These are phyloP conservation scores for Kandelia obovata DNA, from an alignment of 345 rosid species.

Conservation along the genomic window DNA sequence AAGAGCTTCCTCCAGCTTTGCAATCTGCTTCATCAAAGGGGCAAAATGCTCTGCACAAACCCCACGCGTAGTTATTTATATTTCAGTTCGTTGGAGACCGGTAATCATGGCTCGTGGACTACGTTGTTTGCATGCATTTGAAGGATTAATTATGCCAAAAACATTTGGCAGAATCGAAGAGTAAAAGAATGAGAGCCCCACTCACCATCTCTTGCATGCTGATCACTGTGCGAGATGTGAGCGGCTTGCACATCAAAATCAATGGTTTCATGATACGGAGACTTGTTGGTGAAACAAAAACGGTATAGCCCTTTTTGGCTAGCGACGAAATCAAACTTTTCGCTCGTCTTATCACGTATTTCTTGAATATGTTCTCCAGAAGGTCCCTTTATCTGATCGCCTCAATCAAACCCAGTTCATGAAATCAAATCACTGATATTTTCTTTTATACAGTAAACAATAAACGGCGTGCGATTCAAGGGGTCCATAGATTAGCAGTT, in stretches of 20 bases:
- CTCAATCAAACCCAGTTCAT: neutral
- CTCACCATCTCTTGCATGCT: constrained; percentile 26
- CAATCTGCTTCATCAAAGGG: constrained; percentile 17
- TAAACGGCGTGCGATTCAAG: no score
- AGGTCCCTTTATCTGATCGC: constrained; percentile 20
- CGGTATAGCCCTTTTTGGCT: constrained; percentile 15
- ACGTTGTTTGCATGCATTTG: neutral
- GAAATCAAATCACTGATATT: no score
- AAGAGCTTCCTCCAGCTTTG: constrained; percentile 20
- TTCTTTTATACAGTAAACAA: no score
- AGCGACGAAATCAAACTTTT: constrained; percentile 19
- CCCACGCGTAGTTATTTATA: neutral
- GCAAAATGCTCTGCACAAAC: constrained; percentile 15
- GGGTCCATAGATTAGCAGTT: no score
- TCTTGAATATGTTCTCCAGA: constrained; percentile 15
- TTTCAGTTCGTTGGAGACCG: neutral
- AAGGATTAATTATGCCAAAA: neutral
- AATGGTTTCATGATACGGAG: constrained; percentile 17
- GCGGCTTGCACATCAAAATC: constrained; percentile 20
- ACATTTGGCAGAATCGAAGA: no score
- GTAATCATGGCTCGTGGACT: no score
- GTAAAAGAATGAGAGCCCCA: neutral
- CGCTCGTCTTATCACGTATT: constrained; percentile 18
- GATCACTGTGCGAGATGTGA: constrained; percentile 13
- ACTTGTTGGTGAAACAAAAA: constrained; percentile 22